These are phyloP conservation scores for Colletotrichum scovillei DNA, from an alignment of 2,329 filamentous ascomycete genomes.

Conservation along the genomic window DNA sequence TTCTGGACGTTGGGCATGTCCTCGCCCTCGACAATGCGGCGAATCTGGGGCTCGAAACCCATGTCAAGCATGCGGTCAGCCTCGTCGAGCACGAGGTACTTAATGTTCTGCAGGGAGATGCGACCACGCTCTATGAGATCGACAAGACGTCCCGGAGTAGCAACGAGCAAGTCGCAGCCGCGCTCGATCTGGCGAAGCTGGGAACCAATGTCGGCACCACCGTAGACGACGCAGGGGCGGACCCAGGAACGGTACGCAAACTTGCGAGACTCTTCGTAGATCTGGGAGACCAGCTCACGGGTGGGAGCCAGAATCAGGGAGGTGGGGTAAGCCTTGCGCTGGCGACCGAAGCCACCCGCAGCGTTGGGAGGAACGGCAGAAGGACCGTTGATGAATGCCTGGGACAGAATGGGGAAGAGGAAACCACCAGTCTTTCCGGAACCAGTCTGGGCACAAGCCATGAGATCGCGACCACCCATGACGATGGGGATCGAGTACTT, in stretches of 20 bases:
- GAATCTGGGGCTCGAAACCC: slow-evolving; percentile 99
- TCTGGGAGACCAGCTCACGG: slow-evolving; percentile 98
- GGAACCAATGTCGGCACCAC: slow-evolving; percentile 97
- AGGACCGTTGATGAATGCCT: slow-evolving; percentile 92
- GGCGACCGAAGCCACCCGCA: slow-evolving; percentile 82
- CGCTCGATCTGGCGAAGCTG: slow-evolving; percentile 98
- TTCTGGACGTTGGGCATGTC: slow-evolving; percentile 89
- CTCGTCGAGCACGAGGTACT: slow-evolving; percentile 98
- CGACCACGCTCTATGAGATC: slow-evolving; percentile 98
- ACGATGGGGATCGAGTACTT: slow-evolving; percentile 99
- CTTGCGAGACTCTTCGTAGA: slow-evolving; percentile 97
- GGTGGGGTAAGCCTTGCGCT: slow-evolving; percentile 98
- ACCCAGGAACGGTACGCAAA: slow-evolving; percentile 99
- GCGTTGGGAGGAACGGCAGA: slow-evolving; percentile 73
- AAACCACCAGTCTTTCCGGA: slow-evolving; percentile 99
- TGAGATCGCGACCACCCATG: slow-evolving; percentile 96
- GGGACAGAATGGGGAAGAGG: slow-evolving; percentile 98
- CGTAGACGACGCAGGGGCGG: slow-evolving; percentile 97
- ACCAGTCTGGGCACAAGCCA: slow-evolving; percentile 99
- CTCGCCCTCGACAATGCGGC: slow-evolving; percentile 97
- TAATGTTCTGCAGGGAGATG: slow-evolving; percentile 98
- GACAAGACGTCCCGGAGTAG: slow-evolving; percentile 95
- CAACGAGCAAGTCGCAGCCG: slow-evolving; percentile 95
- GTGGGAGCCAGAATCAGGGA: slow-evolving; percentile 96
- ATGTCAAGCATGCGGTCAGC: slow-evolving; percentile 99